Conservation (phyloP, 192 early-diverging fungal species). For the Irineochytrium annulatum region DNA sequence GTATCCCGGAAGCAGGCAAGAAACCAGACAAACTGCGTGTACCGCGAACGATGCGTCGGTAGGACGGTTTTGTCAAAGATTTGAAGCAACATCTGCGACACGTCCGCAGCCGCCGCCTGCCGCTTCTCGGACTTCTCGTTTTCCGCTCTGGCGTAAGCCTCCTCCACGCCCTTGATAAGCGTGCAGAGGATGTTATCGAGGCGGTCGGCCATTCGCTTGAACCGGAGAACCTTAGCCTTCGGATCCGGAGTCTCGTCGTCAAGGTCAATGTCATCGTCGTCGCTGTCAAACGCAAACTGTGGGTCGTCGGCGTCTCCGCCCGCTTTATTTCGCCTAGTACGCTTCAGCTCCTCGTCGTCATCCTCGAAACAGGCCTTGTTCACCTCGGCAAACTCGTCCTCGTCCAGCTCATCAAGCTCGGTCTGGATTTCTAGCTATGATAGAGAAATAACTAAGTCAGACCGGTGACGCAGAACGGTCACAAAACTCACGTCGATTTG, state of each 20-base stretch:
- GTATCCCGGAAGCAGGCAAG: conserved; percentile 66
- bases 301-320: conserved; percentile 7
- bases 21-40: conserved; percentile 90
- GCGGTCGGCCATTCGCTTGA: conserved; percentile 10
- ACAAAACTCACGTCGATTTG: conserved; percentile 73
- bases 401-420: conserved; percentile 80
- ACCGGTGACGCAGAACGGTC: neutral
- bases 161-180: conserved; percentile 56
- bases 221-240: neutral
- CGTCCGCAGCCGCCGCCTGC: conserved; percentile 24
- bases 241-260: conserved; percentile 42
- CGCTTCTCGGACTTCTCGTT: too few species aligned
- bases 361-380: conserved; percentile 51
- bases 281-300: conserved; percentile 10
- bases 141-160: conserved; percentile 19
- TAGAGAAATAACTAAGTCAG: conserved; percentile 1
- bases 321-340: conserved; percentile 7
- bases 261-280: conserved; percentile 37
- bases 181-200: conserved; percentile 70
- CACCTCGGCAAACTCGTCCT: conserved; percentile 44
- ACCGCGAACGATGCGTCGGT: conserved; percentile 83
- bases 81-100: conserved; percentile 67
- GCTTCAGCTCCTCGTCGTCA: conserved; percentile 26
- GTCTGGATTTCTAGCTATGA: conserved; percentile 81
- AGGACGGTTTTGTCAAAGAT: conserved; percentile 78